Percentiles rank a stretch among this genome's conserved stretches.
These are phyloP conservation scores for Sarcomyxa edulis DNA, from an alignment of 768 basidiomycete genomes.

Conservation along the genomic window DNA sequence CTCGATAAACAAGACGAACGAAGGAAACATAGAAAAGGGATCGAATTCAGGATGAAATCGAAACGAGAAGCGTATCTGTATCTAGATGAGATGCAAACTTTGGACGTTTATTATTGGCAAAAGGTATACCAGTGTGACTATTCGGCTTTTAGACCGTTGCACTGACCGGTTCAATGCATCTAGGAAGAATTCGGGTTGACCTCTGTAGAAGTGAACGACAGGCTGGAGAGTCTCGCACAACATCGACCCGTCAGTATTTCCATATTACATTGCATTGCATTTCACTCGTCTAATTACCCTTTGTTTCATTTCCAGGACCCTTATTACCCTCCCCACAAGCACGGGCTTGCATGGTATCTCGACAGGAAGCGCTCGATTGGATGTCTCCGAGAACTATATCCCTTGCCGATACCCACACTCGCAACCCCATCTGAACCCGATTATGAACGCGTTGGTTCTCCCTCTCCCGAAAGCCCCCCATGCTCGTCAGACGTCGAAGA, in stretches of 20 bases:
- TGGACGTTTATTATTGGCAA: too few relatives aligned
- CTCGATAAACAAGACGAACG: slow-evolving; percentile 33
- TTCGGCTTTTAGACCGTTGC: slow-evolving; percentile 14
- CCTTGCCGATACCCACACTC: too few relatives aligned
- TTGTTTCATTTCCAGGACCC: slow-evolving; percentile 25
- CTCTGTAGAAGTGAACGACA: slow-evolving; percentile 22
- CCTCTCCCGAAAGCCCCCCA: too few relatives aligned
- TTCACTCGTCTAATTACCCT: too few relatives aligned
- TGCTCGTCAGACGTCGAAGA: too few relatives aligned
- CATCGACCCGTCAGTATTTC: slow-evolving; percentile 23
- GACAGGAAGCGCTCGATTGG: too few relatives aligned
- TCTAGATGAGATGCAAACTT: too few relatives aligned
- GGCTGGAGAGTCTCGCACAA: slow-evolving; percentile 18
- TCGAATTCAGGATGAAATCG: slow-evolving; percentile 25
- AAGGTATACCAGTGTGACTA: too few relatives aligned
- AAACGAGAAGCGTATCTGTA: too few relatives aligned
- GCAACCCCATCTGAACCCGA: too few relatives aligned
- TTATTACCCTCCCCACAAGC: slow-evolving; percentile 27
- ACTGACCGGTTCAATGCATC: slow-evolving; percentile 20
- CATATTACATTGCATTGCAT: not conserved
- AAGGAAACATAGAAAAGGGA: slow-evolving; percentile 22
- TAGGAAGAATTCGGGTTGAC: slow-evolving; percentile 28
- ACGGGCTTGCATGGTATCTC: slow-evolving; percentile 33
- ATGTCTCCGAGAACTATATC: not conserved
- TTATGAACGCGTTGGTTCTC: too few relatives aligned